Conservation (phyloP, 2,329 filamentous ascomycete genomes). For the Tolypocladium guangdongense region DNA sequence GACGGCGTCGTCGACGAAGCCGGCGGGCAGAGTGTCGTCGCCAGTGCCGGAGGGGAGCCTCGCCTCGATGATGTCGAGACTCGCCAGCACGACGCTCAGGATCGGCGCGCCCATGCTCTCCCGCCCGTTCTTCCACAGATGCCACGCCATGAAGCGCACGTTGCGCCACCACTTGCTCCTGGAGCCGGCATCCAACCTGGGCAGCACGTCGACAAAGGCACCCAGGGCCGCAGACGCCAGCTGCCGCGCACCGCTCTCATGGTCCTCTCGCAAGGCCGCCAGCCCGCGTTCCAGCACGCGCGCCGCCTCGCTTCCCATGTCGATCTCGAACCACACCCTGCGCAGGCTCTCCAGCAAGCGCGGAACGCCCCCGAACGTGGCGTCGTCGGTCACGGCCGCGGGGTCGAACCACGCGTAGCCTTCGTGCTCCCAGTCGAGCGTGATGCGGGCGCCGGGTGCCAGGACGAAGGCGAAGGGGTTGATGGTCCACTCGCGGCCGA, state of each 20-base stretch:
- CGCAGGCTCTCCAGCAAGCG: constrained; percentile 44
- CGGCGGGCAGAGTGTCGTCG: background rate
- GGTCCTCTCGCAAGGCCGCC: constrained; percentile 38
- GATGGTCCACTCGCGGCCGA: constrained; percentile 50
- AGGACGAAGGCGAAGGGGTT: constrained; percentile 51
- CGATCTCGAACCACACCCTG: constrained; percentile 47
- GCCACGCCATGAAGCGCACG: constrained; percentile 47
- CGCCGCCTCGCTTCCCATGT: constrained; percentile 34
- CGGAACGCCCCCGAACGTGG: constrained; percentile 41
- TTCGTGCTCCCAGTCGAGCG: constrained; percentile 52
- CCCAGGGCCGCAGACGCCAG: constrained; percentile 43
- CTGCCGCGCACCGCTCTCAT: constrained; percentile 47
- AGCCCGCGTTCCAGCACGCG: constrained; percentile 34
- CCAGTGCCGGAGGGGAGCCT: constrained; percentile 10
- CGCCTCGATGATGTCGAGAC: constrained; percentile 29
- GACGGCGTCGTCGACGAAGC: constrained; percentile 8
- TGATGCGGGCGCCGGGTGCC: constrained; percentile 32
- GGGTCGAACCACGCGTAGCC: constrained; percentile 47
- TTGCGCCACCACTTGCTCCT: constrained; percentile 38
- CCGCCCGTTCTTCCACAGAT: constrained; percentile 54
- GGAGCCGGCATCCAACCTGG: constrained; percentile 13
- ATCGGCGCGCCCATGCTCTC: constrained; percentile 56
- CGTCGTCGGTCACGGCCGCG: constrained; percentile 32
- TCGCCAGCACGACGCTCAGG: constrained; percentile 34
- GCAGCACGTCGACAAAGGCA: constrained; percentile 35